Base-by-base conservation (phyloP, 495 filamentous ascomycete species). In the Penicillium silybi region DNA sequence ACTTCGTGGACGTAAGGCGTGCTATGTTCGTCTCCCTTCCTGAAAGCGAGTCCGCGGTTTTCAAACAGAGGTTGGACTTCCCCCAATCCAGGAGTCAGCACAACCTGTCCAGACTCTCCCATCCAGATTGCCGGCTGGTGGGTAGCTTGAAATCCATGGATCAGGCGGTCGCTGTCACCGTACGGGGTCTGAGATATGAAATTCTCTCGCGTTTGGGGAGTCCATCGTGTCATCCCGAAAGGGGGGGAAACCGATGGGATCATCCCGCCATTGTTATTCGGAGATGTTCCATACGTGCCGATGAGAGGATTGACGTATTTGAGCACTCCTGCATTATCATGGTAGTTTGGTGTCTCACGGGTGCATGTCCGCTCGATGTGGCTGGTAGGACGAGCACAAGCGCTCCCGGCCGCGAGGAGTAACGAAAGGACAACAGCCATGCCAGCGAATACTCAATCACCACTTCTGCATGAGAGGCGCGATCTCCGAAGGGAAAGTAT, bases 91-190 rank as follows among this genome's bases (percentile, higher is more conserved):
- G 63, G 60, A 3, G 44, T 58, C 19, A 65, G 5, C 2, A 65
- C 60, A 11, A 65, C 50, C 34, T 63, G 57, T 7, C 63, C 63
- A 1, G 63, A 29, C 44, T 65, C 63, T 0, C 63, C 63, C 63
- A 65, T 65, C 63, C 63, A 65, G 7, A 65, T 65, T 2, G 63
- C 63, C 6, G 63, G 63, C 29, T 65, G 63, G 20, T 65, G 63
- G 0, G 63, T 65, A 4, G 63, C 63, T 10, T 65, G 63, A 40
- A 65, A 65, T 0, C 63, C 63, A 44, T 65, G 63, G 7, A 65
- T 55, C 0, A 54, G 53, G 6, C 54, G 57, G 35, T 65, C 63
- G 17, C 59, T 46, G 27, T 61, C 51, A 1, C 60, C 57, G 19
- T 65, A 65, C 1, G 63, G 59, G 8, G 58, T 57, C 34, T 65